These are phyloP conservation scores for Pleurozium schreberi DNA, from an alignment of 225 moss, liverwort and hornwort species.

Conservation along the genomic window DNA sequence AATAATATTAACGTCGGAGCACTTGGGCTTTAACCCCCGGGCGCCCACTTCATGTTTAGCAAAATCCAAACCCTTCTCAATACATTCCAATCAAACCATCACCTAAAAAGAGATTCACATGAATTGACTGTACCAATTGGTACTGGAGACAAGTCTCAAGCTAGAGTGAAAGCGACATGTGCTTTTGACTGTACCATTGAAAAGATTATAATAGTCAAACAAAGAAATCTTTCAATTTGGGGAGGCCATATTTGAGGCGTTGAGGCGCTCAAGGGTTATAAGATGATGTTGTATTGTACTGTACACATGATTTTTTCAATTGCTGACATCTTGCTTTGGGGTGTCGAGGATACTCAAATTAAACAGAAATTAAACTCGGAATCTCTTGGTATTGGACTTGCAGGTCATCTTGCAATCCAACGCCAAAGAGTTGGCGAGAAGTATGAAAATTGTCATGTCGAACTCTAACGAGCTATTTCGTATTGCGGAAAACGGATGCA, in stretches of 20 bases:
- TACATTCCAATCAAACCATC: too few species aligned
- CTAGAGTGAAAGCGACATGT: too few species aligned
- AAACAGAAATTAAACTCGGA: background rate
- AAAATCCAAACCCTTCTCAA: too few species aligned
- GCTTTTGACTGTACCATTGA: too few species aligned
- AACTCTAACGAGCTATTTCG: conserved; percentile 15
- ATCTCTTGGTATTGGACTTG: background rate
- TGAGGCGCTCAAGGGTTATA: too few species aligned
- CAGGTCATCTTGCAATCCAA: conserved; percentile 51
- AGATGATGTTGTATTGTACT: background rate
- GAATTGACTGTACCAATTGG: too few species aligned
- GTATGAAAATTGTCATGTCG: conserved; percentile 32
- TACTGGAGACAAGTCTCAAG: too few species aligned
- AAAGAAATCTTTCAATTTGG: too few species aligned
- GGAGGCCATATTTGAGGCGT: too few species aligned
- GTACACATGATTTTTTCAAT: background rate
- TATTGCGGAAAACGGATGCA: conserved; percentile 43
- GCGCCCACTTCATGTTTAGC: too few species aligned
- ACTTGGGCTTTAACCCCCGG: background rate
- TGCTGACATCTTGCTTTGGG: background rate
- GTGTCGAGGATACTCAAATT: background rate
- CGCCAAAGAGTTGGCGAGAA: conserved; percentile 34
- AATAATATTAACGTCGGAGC: background rate
- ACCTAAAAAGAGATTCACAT: too few species aligned
- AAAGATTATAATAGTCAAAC: too few species aligned